Percentiles rank a stretch among this genome's conserved stretches.
Conservation (phyloP, 2,329 filamentous ascomycete species). For the Zasmidium angulare region DNA sequence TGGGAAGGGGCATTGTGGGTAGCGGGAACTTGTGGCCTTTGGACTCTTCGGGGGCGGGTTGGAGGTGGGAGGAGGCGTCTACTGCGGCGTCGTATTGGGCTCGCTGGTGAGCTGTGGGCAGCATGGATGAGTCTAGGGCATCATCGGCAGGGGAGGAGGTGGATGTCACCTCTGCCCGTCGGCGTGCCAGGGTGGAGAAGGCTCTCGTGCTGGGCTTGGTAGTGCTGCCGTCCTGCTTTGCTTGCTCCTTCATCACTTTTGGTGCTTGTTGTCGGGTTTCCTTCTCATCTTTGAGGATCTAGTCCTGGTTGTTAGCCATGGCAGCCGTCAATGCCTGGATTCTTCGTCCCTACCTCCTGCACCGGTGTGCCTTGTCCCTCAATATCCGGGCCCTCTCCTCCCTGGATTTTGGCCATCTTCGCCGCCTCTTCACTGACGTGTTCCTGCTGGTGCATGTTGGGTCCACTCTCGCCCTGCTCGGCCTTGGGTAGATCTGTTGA, state of each 20-base stretch:
- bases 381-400: constrained; percentile 60
- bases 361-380: constrained; percentile 63
- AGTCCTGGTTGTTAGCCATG: constrained; percentile 1
- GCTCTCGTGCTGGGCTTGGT: constrained; percentile 46
- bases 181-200: constrained; percentile 58
- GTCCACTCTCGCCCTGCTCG: constrained; percentile 38
- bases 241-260: constrained; percentile 64
- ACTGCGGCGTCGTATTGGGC: constrained; percentile 21
- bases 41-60: constrained; percentile 43
- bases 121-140: constrained; percentile 27
- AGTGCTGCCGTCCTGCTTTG: constrained; percentile 40
- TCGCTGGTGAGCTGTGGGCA: constrained; percentile 28
- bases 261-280: constrained; percentile 63
- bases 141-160: constrained; percentile 6
- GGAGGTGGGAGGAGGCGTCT: constrained; percentile 13
- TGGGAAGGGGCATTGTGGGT: constrained; percentile 66
- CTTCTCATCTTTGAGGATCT: constrained; percentile 65
- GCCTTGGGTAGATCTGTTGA: constrained; percentile 32
- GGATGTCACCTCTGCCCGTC: constrained; percentile 21
- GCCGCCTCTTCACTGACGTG: constrained; percentile 67
- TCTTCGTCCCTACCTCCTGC: constrained; percentile 58
- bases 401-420: constrained; percentile 58
- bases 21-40: constrained; percentile 75
- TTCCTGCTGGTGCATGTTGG: constrained; percentile 55
- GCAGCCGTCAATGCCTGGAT: neutral